These are phyloP conservation scores for Besnoitia besnoiti DNA, from an alignment of 169 alveolate species.

Conservation along the genomic window DNA sequence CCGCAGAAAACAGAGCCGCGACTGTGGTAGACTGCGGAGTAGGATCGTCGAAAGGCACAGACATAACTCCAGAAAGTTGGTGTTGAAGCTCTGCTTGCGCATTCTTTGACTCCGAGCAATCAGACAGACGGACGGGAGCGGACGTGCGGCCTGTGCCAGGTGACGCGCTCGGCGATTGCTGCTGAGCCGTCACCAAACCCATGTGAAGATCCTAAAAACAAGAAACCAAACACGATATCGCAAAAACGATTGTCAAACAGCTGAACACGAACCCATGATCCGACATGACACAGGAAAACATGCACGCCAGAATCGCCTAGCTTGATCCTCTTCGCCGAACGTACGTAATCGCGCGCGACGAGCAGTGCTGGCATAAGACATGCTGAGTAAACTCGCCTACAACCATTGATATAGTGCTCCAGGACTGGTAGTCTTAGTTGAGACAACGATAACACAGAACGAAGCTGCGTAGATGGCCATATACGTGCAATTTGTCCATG, in stretches of 20 bases:
- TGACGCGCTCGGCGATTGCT: constrained; percentile 10
- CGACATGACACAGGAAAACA: no score
- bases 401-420: no score
- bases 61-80: not conserved
- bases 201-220: not conserved
- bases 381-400: no score
- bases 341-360: no score
- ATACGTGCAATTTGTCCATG: no score
- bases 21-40: not conserved
- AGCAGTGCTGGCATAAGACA: no score
- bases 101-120: not conserved
- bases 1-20: constrained; percentile 23
- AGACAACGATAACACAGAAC: no score
- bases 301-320: no score
- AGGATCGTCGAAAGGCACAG: not conserved
- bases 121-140: not conserved
- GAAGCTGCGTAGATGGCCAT: no score
- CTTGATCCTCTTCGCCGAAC: no score
- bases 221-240: not conserved
- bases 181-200: constrained; percentile 46
- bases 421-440: not conserved
- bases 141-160: not conserved
- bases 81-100: not conserved
- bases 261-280: no score
- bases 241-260: no score